Evolutionary conservation across 106 monocot species (phyloP), one percentile per base, ranked within the genome.

Genomic region (Dendrobium nobile): DNA sequence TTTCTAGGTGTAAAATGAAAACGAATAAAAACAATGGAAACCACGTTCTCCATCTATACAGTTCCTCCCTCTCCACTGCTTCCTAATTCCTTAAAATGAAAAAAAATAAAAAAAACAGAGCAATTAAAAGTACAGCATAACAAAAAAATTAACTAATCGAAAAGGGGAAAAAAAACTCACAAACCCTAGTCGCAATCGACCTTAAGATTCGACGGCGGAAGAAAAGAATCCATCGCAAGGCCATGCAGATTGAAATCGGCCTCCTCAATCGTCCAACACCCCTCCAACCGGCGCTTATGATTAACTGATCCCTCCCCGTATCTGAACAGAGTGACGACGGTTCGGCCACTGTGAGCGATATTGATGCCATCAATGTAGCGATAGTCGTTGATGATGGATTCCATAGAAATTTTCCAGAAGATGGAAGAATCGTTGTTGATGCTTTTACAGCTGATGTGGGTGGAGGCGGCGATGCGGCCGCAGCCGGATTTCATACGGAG

Each of bases 281-380:
- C 96, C 85, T 91, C 88, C 96, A 96, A 91, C 87, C 84, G 91
- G 78, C 93, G 68, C 87, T 90, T 91, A 84, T 96, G 96, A 79
- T 92, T 93, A 72, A 90, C 85, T 0, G 89, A 91, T 1, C 93
- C 96, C 79, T 96, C 93, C 9, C 93, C 93, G 54, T 96, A 93
- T 0, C 91, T 84, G 80, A 93, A 88, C 54, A 96, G 86, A 13
- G 88, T 92, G 61, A 91, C 86, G 54, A 54, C 54, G 0, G 90
- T 91, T 47, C 77, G 79, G 4, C 91, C 93, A 27, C 75, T 81
- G 61, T 96, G 93, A 20, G 93, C 91, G 31, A 96, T 91, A 77
- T 96, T 93, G 84, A 96, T 78, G 67, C 96, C 93, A 58, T 93
- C 84, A 54, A 93, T 88, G 82, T 90, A 87, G 33, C 91, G 82